Conservation (phyloP, 2,329 filamentous ascomycete genomes). For the Scorias spongiosa region DNA sequence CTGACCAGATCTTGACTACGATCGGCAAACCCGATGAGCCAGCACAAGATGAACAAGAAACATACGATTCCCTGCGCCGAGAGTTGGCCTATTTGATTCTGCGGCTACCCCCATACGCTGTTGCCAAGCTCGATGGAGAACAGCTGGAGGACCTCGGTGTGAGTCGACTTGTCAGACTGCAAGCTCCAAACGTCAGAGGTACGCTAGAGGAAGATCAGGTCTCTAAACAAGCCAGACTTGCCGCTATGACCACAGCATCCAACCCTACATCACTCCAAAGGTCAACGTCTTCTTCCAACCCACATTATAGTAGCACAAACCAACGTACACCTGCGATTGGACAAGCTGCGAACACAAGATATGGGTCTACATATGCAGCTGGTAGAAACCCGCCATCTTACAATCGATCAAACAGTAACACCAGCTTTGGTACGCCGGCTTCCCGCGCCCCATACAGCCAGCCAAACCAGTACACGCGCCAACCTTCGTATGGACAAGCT, state of each 20-base stretch:
- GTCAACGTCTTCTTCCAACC: slow-evolving; percentile 13
- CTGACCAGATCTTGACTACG: slow-evolving; percentile 41
- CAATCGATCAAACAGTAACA: slow-evolving; percentile 13
- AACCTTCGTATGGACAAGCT: slow-evolving; percentile 11
- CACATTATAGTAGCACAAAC: slow-evolving; percentile 20
- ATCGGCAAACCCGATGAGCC: slow-evolving; percentile 49
- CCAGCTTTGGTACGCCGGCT: slow-evolving; percentile 11
- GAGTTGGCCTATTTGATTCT: slow-evolving; percentile 61
- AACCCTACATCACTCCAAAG: slow-evolving; percentile 16
- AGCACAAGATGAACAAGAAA: slow-evolving; percentile 40
- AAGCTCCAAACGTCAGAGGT: slow-evolving; percentile 58
- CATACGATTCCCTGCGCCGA: slow-evolving; percentile 60
- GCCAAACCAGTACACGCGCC: slow-evolving; percentile 15
- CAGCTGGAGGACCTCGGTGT: slow-evolving; percentile 71
- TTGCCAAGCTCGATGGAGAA: slow-evolving; percentile 74
- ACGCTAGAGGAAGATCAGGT: slow-evolving; percentile 70
- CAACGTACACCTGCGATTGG: slow-evolving; percentile 20
- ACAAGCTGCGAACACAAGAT: slow-evolving; percentile 19
- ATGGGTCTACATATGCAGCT: slow-evolving; percentile 13
- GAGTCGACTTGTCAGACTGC: slow-evolving; percentile 61
- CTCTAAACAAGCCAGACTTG: slow-evolving; percentile 26
- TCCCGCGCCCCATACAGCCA: slow-evolving; percentile 10
- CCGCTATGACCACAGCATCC: slow-evolving; percentile 18
- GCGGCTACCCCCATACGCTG: slow-evolving; percentile 65
- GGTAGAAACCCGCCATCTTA: slow-evolving; percentile 14